Evolutionary conservation across 2,329 filamentous ascomycete genomes (phyloP), one percentile per base, ranked within the genome.

Genomic region (Leptodontidium sp.): DNA sequence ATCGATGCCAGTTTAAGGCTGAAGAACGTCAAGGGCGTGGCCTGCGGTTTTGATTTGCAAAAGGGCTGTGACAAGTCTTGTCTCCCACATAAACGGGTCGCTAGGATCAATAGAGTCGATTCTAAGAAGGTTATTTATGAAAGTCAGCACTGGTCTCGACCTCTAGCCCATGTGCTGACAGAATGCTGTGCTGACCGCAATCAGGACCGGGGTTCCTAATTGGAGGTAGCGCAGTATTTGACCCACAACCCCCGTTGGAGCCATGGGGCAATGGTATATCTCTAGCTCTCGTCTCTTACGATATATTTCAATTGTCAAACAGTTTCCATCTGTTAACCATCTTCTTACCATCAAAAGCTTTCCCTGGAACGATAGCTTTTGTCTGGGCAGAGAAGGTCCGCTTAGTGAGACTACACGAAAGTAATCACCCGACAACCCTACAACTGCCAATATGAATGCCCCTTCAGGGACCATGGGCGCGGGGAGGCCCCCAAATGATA

Each of bases 161-260:
- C 61, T 29, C 21, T 6, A 21, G 68, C 61, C 65, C 61, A 64
- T 68, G 50, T 67, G 66, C 66, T 68, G 66, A 68, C 61, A 64
- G 53, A 43, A 43, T 64, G 26, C 43, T 32, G 15, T 61, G 66
- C 61, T 68, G 66, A 68, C 66, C 62, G 53, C 52, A 59, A 62
- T 49, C 61, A 43, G 53, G 66, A 68, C 61, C 21, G 43, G 61
- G 40, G 53, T 29, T 40, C 64, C 57, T 55, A 15, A 61, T 45
- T 61, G 57, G 43, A 26, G 4, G 40, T 45, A 61, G 61, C 21
- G 45, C 17, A 7, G 35, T 55, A 21, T 38, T 12, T 8, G 38
- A 57, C 17, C 38, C 45, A 35, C 57, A 7, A 12, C 14, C 21
- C 45, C 55, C 57, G 38, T 59, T 59, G 35, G 35, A 40, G 40